Percentiles rank a stretch among this genome's conserved stretches.
Evolutionary conservation across 768 basidiomycete genomes (phyloP).

Genomic region (Mycena floridula): DNA sequence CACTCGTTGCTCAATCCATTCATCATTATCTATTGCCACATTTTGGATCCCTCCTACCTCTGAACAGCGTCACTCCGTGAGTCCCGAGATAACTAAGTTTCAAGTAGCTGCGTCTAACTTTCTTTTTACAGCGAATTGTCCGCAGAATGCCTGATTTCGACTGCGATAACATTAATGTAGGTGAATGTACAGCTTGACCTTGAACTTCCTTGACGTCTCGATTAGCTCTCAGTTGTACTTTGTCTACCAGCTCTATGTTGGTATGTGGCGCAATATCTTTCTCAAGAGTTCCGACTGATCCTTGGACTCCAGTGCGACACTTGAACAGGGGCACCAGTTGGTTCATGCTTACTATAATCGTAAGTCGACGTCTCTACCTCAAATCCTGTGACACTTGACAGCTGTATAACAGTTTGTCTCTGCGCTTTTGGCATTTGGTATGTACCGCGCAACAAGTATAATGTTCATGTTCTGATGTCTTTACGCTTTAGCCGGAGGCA

Average conservation of each 20-base stretch:
- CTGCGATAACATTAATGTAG: constrained; percentile 39
- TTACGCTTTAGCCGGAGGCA: constrained; percentile 16
- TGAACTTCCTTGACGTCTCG: background rate
- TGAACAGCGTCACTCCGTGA: too few species aligned
- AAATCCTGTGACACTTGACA: background rate
- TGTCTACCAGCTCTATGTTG: constrained; percentile 32
- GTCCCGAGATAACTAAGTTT: too few species aligned
- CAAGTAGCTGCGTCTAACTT: too few species aligned
- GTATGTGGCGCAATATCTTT: constrained; percentile 11
- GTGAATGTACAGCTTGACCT: constrained; percentile 2
- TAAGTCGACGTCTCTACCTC: constrained; percentile 9
- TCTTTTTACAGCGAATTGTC: too few species aligned
- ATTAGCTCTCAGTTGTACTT: constrained; percentile 39
- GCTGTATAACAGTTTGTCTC: constrained; percentile 14
- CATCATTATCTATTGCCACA: too few species aligned
- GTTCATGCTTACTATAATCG: constrained; percentile 22
- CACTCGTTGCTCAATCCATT: too few species aligned
- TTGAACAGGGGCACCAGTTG: constrained; percentile 14
- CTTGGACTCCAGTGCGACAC: constrained; percentile 2
- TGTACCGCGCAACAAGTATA: too few species aligned
- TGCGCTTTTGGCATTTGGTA: constrained; percentile 25
- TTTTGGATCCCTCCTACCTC: too few species aligned
- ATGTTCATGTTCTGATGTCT: background rate
- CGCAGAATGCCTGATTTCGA: too few species aligned
- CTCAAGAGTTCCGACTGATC: background rate